Base-by-base conservation (phyloP, 768 basidiomycete species). In the Kwoniella pini region DNA sequence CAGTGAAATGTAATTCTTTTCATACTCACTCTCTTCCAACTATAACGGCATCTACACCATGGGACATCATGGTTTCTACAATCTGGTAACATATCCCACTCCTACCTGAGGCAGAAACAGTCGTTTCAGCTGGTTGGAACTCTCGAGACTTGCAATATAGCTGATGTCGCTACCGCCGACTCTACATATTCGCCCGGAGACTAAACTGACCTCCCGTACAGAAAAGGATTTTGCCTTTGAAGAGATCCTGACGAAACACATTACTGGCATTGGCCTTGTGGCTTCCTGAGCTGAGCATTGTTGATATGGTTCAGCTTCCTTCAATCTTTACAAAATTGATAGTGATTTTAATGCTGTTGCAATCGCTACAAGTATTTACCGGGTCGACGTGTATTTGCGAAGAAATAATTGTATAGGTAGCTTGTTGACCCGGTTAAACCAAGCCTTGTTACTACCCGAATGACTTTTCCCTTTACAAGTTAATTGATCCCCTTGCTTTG, bases 1-100 rank as follows among this genome's bases (percentile, higher is more conserved):
- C 7, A 36, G 15, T 36, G 9, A 15, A 36, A 36, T 36, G 15
- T 36, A n/a, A n/a, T n/a, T 7, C 15, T 44, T 44, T 44, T n/a
- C n/a, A 22, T n/a, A 75, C 87, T 80, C 63, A 91, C 91, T 90
- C 91, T 77, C 94, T 82, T 4, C 93, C 92, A 42, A 95, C 81
- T 72, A 98, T 97, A 55, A 82, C 81, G 13, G 91, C 87, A 69
- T 84, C 81, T 11, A 87, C 89, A 13, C 94, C 94, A 36, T 71
- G 71, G 79, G 86, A 49, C 77, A 93, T 90, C 71, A 95, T 81
- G 21, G 87, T 84, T 72, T 90, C 85, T 33, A 88, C 89, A 88
- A 95, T 93, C 49, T 81, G 85, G 68, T 87, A 87, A 81, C 93
- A 91, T 80, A 99, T 97, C 15, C 94, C 95, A 60, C 90, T 90